Conservation (phyloP, 306 rosid genomes). For the Quercus alba region DNA sequence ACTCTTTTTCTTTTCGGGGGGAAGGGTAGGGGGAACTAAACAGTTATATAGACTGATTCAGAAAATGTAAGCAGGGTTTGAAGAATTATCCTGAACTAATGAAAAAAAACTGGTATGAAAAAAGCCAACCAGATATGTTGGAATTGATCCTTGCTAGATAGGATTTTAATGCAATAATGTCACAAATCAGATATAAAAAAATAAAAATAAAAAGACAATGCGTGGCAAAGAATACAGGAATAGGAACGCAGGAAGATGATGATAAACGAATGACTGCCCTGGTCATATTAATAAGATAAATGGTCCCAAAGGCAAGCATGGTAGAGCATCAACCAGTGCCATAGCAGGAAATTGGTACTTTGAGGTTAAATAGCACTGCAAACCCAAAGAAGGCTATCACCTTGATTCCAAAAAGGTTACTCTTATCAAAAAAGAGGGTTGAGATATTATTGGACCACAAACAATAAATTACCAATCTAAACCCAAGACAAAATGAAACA, state of each 20-base stretch:
- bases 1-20: not conserved
- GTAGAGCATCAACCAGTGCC: not conserved
- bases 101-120: not conserved
- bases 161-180: too few species aligned
- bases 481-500: not conserved
- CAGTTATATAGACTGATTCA: not conserved
- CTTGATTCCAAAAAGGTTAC: not conserved
- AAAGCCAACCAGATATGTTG: not conserved
- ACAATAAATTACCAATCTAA: not conserved
- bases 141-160: too few species aligned
- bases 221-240: too few species aligned
- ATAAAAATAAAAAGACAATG: too few species aligned
- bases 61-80: not conserved
- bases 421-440: not conserved
- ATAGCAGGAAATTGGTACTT: not conserved
- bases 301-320: not conserved
- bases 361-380: not conserved
- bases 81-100: not conserved
- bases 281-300: not conserved
- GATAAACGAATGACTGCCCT: not conserved
- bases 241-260: not conserved
- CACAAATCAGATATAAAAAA: too few species aligned
- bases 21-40: not conserved
- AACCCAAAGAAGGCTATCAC: not conserved
- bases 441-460: not conserved